Evolutionary conservation across 225 moss, liverwort and hornwort species (phyloP), one percentile per base, ranked within the genome.

Genomic region (Marchantia polymorpha): DNA sequence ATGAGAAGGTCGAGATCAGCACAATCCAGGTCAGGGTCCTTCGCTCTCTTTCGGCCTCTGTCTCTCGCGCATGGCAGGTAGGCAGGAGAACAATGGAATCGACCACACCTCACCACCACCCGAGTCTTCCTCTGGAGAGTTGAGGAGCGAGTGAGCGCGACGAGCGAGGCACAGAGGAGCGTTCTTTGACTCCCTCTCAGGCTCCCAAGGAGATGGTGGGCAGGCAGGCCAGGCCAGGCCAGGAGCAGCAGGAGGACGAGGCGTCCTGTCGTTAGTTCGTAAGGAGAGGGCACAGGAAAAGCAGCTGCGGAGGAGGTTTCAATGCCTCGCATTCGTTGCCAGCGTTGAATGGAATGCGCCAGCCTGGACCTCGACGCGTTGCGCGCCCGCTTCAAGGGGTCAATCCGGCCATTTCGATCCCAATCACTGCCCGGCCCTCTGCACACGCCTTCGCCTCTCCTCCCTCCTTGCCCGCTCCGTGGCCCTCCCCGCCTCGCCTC

Each of bases 371-470:
- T 50, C 70, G 5, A 71, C 70, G 70, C 70, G 70, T 49, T 15
- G 26, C 52, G 52, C 53, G 25, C 14, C 27, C 72, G 26, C 13
- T 12, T 73, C 13, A 73, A 26, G 52, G 71, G 71, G 73, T 73
- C 73, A 53, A 52, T 73, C 52, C 73, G 73, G 73, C 52, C 14
- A 52, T 26, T 47, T 54, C n/a, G 53, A 73, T 51, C 73, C 73
- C 52, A 73, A 73, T 73, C 73, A 73, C 26, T 53, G 73, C 52
- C 73, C 73, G 22, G 47, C 26, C 73, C 73, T 52, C 53, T 25
- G 72, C 72, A 73, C 73, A 26, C 73, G 52, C 13, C 53, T 73
- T 73, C 52, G 52, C 27, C 3, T n/a, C n/a, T n/a, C n/a, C n/a
- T n/a, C n/a, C n/a, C n/a, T n/a, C n/a, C 14, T 55, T n/a, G n/a